Evolutionary conservation across 371 early-diverging fungal genomes (phyloP).

Genomic region (Mucor lusitanicus): DNA sequence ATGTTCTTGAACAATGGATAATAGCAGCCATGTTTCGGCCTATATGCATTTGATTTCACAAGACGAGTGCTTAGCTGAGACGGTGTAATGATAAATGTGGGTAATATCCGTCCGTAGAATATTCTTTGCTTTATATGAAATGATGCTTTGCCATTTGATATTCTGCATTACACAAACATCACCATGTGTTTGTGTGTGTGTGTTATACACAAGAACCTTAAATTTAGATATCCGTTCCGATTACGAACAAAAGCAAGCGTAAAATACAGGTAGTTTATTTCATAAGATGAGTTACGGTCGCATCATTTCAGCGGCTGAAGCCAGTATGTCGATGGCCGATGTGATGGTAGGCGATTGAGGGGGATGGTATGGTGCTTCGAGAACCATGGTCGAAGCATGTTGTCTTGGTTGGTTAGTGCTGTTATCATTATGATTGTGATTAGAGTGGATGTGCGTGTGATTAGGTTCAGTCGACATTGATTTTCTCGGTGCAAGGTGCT

Average conservation of each 20-base stretch:
- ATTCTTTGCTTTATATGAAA: not conserved
- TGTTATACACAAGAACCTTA: not conserved
- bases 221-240: not conserved
- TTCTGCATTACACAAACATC: not conserved
- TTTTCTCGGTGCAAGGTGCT: not conserved
- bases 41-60: not conserved
- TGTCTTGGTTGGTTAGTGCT: not conserved
- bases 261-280: not conserved
- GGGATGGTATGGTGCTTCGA: not conserved
- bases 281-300: not conserved
- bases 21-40: not conserved
- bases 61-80: not conserved
- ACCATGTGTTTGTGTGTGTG: not conserved
- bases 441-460: not conserved
- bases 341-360: not conserved
- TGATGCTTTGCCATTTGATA: not conserved
- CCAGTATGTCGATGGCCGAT: slow-evolving; percentile 37
- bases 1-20: not conserved
- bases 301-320: slow-evolving; percentile 46
- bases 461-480: not conserved
- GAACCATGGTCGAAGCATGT: not conserved
- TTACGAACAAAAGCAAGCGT: not conserved
- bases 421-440: not conserved
- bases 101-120: not conserved
- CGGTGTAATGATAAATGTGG: too few species aligned